Conservation (phyloP, 345 rosid species). For the Syzygium oleosum region DNA sequence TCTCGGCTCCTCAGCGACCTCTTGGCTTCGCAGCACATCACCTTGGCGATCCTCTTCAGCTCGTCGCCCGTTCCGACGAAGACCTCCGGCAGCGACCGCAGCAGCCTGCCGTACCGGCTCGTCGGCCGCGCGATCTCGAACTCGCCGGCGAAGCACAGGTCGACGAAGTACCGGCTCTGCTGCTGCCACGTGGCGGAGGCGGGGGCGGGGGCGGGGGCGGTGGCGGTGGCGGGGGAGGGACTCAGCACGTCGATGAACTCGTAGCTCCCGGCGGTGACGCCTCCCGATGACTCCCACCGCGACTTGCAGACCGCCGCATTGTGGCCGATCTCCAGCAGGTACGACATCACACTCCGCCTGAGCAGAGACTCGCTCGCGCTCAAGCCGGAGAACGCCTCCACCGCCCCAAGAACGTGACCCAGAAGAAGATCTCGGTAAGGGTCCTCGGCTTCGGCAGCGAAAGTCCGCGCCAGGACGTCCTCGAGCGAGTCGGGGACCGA, state of each 20-base stretch:
- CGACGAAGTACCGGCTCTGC: slow-evolving; percentile 47
- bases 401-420: slow-evolving; percentile 30
- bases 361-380: slow-evolving; percentile 21
- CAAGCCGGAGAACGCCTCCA: slow-evolving; percentile 36
- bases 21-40: slow-evolving; percentile 54
- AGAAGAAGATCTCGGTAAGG: slow-evolving; percentile 27
- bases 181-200: not conserved
- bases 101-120: slow-evolving; percentile 31
- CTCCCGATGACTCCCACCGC: slow-evolving; percentile 61
- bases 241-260: slow-evolving; percentile 69
- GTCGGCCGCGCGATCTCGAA: slow-evolving; percentile 89
- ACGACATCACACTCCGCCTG: slow-evolving; percentile 50
- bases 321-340: slow-evolving; percentile 52
- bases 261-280: slow-evolving; percentile 48
- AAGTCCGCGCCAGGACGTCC: slow-evolving; percentile 8
- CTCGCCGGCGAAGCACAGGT: slow-evolving; percentile 64
- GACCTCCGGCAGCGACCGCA: slow-evolving; percentile 39
- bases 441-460: slow-evolving; percentile 13
- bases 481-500: slow-evolving; percentile 26
- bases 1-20: slow-evolving; percentile 49
- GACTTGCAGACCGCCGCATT: slow-evolving; percentile 92
- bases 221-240: not conserved
- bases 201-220: not conserved
- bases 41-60: slow-evolving; percentile 45
- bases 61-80: slow-evolving; percentile 54